Conservation (phyloP, 176 grass and related monocot genomes). For the Triticum dicoccoides region DNA sequence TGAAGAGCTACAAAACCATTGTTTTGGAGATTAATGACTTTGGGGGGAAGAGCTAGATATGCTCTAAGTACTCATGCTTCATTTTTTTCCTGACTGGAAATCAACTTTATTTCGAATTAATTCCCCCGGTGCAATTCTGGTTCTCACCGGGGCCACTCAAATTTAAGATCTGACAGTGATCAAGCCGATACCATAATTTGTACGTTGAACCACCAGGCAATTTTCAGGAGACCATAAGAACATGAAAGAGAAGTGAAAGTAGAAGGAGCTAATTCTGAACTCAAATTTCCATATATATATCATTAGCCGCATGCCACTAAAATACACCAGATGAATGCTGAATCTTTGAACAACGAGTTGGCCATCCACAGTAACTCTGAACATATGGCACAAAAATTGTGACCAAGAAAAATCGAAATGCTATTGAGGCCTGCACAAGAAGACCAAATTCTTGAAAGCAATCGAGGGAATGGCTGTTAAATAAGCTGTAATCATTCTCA, state of each 20-base stretch:
- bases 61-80: not conserved
- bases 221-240: not conserved
- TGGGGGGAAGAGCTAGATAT: too few species aligned
- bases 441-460: conserved; percentile 19
- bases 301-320: conserved; percentile 32
- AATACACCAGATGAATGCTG: conserved; percentile 33
- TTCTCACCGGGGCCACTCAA: not conserved
- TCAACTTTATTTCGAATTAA: not conserved
- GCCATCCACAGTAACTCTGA: conserved; percentile 21
- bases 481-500: conserved; percentile 34
- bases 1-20: too few species aligned
- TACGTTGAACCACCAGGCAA: not conserved
- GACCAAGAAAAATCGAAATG: conserved; percentile 9
- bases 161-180: not conserved
- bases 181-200: not conserved
- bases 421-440: conserved; percentile 21
- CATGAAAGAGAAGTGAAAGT: not conserved
- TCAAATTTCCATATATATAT: conserved; percentile 32
- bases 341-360: conserved; percentile 32
- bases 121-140: not conserved
- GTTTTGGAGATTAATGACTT: too few species aligned
- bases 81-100: not conserved
- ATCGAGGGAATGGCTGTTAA: conserved; percentile 30
- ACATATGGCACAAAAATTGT: conserved; percentile 20
- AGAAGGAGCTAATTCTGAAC: not conserved